These are phyloP conservation scores for Themeda triandra DNA, from an alignment of 176 grass and related monocot species.

Conservation along the genomic window DNA sequence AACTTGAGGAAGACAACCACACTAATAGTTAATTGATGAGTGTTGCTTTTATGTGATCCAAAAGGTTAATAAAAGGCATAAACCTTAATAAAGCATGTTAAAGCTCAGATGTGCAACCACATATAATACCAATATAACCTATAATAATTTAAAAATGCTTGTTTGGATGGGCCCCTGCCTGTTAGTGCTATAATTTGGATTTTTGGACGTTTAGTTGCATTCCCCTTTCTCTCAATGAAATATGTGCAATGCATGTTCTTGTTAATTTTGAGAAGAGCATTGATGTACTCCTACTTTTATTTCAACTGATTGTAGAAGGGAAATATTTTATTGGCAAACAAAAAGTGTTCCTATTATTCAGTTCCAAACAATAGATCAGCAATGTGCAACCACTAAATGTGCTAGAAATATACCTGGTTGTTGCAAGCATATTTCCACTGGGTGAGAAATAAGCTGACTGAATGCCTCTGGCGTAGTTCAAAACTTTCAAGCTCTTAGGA, in stretches of 20 bases:
- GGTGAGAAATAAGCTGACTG: conserved; percentile 93
- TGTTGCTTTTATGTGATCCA: neutral
- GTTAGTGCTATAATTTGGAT: neutral
- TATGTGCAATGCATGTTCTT: neutral
- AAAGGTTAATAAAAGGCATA: neutral
- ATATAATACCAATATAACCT: neutral
- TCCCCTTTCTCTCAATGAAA: neutral
- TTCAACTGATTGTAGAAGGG: neutral
- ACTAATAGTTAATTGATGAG: neutral
- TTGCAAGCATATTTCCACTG: conserved; percentile 57
- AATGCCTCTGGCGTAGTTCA: conserved; percentile 43
- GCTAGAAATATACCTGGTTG: conserved; percentile 64
- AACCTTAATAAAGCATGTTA: neutral
- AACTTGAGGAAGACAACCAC: neutral
- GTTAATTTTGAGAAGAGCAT: neutral
- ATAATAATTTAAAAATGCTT: neutral
- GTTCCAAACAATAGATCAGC: neutral
- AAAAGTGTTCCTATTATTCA: neutral
- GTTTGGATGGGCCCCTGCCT: neutral
- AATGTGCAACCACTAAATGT: neutral
- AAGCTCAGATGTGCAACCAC: neutral
- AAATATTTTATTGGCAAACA: neutral
- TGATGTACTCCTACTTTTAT: neutral
- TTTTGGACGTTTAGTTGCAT: neutral
- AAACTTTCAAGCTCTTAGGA: conserved; percentile 40